Conservation (phyloP, 2,329 filamentous ascomycete genomes). For the Epicoccum nigrum region DNA sequence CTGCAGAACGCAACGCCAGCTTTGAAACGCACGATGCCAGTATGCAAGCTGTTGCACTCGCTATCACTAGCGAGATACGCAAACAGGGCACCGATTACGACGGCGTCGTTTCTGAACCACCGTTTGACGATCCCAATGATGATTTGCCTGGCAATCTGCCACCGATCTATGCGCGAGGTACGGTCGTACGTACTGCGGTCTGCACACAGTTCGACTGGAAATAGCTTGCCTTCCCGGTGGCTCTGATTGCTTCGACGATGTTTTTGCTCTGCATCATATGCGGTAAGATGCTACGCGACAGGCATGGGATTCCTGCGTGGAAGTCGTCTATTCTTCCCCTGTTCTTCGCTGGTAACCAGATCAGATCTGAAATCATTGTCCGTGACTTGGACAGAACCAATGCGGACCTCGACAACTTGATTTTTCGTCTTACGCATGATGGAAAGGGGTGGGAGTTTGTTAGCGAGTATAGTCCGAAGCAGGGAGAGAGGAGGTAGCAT, state of each 20-base stretch:
- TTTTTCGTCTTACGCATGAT: not conserved
- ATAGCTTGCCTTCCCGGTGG: not conserved
- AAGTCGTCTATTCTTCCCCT: not conserved
- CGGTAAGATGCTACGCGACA: not conserved
- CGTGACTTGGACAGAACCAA: not conserved
- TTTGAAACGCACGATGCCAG: not conserved
- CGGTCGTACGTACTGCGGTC: not conserved
- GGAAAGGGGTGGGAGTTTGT: not conserved
- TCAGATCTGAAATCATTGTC: not conserved
- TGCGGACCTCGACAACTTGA: not conserved
- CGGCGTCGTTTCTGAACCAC: too few species aligned
- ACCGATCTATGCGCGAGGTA: not conserved
- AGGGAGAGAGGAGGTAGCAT: not conserved
- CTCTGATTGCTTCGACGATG: not conserved
- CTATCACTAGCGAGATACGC: not conserved
- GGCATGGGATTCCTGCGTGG: not conserved
- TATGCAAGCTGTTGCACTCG: not conserved
- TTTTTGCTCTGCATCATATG: not conserved
- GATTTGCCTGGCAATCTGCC: not conserved
- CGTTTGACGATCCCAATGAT: too few species aligned
- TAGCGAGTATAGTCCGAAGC: not conserved
- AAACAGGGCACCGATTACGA: not conserved
- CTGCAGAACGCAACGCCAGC: not conserved
- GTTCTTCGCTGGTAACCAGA: not conserved
- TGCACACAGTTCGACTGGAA: not conserved